Evolutionary conservation across 495 filamentous ascomycete species (phyloP), one percentile per base, ranked within the genome.

Genomic region (Rusavskia elegans): DNA sequence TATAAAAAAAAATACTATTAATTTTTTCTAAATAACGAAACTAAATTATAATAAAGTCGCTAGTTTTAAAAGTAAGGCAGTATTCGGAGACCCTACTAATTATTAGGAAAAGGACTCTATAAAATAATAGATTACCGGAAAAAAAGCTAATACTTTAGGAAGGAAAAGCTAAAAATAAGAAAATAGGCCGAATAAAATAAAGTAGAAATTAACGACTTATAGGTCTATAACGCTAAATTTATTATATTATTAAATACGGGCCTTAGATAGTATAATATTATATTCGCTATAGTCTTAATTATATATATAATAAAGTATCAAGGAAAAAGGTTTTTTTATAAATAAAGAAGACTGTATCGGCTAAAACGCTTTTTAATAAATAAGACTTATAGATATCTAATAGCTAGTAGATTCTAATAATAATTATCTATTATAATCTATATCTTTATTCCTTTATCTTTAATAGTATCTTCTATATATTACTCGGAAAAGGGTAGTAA

Each of bases 221-320:
- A 20, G 32, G n/a, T 50, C 36, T 39, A n/a, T 50, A 36, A 50
- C 40, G 35, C 19, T 50, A 40, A 50, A 21, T 39, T 50, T 50
- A 50, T 50, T 50, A 50, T 36, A 38, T 2, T 50, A 35, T n/a
- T 50, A 50, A 5, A 50, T 37, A 45, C 36, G 25, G 10, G 36
- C 6, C 14, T 36, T 35, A 27, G 5, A 27, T 27, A 16, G n/a
- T 3, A n/a, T 38, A 50, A 50, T 39, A 35, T 39, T 32, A 38
- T 16, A 6, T 23, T 38, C 11, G 14, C 8, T 19, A 42, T 42
- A 42, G 39, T 42, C 16, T 11, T n/a, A 8, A 19, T 42, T 9
- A 21, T 42, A 42, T 42, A 42, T 42, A 42, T 19, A 2, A 6
- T 19, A 19, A 42, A 42, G 20, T 42, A 42, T 42, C 16, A 6